Conservation (phyloP, 192 early-diverging fungal genomes). For the Phycomyces blakesleeanus region DNA sequence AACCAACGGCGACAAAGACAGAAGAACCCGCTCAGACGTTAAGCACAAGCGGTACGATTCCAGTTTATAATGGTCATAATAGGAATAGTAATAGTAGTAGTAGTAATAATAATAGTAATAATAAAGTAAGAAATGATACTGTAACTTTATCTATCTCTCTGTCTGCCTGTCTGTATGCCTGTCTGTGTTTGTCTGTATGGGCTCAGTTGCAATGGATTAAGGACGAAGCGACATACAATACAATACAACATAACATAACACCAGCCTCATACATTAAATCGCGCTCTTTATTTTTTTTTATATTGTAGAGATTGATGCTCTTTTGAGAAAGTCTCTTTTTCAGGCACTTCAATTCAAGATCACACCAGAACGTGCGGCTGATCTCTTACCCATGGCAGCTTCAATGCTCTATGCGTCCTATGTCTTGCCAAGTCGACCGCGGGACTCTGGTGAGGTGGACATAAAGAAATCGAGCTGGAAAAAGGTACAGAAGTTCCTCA, state of each 20-base stretch:
- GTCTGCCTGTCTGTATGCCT: too few relatives aligned
- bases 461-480: slow-evolving; percentile 84
- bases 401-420: slow-evolving; percentile 75
- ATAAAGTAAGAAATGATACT: too few relatives aligned
- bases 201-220: too few relatives aligned
- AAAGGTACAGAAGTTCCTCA: slow-evolving; percentile 86
- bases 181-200: too few relatives aligned
- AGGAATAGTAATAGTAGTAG: too few relatives aligned
- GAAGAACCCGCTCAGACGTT: neutral
- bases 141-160: too few relatives aligned
- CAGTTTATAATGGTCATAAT: too few relatives aligned
- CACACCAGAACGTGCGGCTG: slow-evolving; percentile 44
- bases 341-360: slow-evolving; percentile 70
- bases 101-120: too few relatives aligned
- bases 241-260: too few relatives aligned
- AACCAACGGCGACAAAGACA: neutral
- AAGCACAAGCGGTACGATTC: slow-evolving; percentile 1
- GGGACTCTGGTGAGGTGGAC: slow-evolving; percentile 58
- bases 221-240: too few relatives aligned
- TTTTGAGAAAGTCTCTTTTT: slow-evolving; percentile 65
- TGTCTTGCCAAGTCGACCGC: slow-evolving; percentile 65
- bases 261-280: too few relatives aligned
- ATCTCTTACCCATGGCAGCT: slow-evolving; percentile 67
- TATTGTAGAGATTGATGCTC: slow-evolving; percentile 65
- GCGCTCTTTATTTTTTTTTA: too few relatives aligned